Evolutionary conservation across 148 eudicot species (phyloP).

Genomic region (Mesembryanthemum crystallinum): DNA sequence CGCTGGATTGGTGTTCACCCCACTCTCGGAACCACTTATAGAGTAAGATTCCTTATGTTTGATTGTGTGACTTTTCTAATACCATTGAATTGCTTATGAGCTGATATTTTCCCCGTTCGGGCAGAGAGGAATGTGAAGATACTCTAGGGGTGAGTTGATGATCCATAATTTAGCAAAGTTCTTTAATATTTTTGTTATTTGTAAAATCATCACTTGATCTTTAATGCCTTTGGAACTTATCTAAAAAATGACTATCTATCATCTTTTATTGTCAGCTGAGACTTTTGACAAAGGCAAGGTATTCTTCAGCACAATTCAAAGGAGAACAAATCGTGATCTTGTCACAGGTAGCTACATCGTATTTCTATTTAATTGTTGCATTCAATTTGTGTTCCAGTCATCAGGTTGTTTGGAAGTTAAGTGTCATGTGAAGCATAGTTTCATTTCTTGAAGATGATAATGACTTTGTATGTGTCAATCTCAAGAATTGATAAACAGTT

Average conservation of each 20-base stretch:
- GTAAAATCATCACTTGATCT: background rate
- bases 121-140: conserved; percentile 94
- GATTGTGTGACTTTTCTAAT: background rate
- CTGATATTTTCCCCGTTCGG: conserved; percentile 8
- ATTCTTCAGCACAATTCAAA: conserved; percentile 72
- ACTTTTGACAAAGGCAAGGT: conserved; percentile 80
- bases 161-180: conserved; percentile 4
- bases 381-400: background rate
- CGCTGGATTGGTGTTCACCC: conserved; percentile 96
- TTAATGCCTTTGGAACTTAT: background rate
- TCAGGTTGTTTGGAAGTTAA: background rate
- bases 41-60: conserved; percentile 48
- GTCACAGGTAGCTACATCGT: conserved; percentile 63
- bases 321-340: conserved; percentile 92
- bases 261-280: conserved; percentile 51
- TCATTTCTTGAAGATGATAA: background rate
- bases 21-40: conserved; percentile 88
- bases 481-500: background rate
- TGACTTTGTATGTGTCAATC: background rate
- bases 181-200: background rate
- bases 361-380: conserved; percentile 1
- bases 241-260: conserved; percentile 6
- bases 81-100: conserved; percentile 14
- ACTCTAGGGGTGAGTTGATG: conserved; percentile 70
- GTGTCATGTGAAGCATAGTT: background rate